phyloP scores from a whole-genome alignment of 331 rosid species.

The Cydonia oblonga region DNA sequence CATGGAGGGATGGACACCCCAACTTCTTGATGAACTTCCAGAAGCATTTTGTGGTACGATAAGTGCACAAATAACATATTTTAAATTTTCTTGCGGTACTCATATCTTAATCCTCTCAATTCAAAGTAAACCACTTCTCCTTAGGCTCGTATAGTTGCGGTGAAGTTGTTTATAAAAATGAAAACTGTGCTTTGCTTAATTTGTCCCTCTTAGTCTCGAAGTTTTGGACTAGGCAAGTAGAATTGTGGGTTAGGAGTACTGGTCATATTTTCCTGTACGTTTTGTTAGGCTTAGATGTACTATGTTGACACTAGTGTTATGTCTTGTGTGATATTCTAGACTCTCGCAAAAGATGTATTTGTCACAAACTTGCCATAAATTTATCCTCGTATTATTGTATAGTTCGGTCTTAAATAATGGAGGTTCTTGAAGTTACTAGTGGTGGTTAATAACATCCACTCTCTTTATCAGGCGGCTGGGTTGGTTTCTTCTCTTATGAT shows the following conservation, averaged over 20 bases:
- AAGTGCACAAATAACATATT: not conserved
- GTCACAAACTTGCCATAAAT: not conserved
- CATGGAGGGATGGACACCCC: constrained; percentile 62
- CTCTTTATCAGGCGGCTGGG: constrained; percentile 78
- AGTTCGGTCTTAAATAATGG: not conserved
- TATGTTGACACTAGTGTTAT: not conserved
- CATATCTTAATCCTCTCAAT: not conserved
- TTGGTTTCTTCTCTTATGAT: constrained; percentile 88
- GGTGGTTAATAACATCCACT: not conserved
- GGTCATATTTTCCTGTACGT: not conserved
- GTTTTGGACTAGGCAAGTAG: not conserved
- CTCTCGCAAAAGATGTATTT: not conserved
- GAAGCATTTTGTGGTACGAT: constrained; percentile 86
- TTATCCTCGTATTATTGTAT: not conserved
- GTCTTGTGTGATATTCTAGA: not conserved
- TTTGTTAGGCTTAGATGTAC: not conserved
- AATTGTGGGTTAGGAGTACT: not conserved
- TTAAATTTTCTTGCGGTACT: not conserved
- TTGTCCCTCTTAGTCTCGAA: not conserved
- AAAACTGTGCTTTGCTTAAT: not conserved
- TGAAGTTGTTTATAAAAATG: not conserved
- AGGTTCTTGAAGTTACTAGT: not conserved
- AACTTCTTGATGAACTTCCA: constrained; percentile 57
- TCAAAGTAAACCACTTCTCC: not conserved
- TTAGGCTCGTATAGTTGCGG: not conserved